These are phyloP conservation scores for Dactylellina sp. DNA, from an alignment of 2,329 filamentous ascomycete species.

Conservation along the genomic window DNA sequence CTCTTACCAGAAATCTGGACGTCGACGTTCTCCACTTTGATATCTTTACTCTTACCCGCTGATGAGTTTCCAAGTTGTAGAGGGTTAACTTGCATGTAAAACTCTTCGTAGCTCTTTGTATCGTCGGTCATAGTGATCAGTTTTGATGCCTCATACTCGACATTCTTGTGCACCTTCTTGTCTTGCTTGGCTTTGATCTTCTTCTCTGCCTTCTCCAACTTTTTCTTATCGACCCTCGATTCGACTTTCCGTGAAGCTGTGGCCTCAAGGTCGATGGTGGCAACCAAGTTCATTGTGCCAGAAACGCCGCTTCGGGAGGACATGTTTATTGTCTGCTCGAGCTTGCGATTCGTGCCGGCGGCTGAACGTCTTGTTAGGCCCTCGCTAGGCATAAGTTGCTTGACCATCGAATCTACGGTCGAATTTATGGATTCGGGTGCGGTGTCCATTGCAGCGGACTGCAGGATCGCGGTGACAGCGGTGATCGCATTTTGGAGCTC, in stretches of 20 bases:
- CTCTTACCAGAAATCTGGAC: conserved; percentile 89
- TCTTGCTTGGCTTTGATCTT: conserved; percentile 99
- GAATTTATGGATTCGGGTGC: conserved; percentile 83
- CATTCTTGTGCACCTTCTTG: conserved; percentile 97
- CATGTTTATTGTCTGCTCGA: conserved; percentile 95
- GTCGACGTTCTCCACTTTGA: conserved; percentile 97
- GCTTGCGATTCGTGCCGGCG: conserved; percentile 81
- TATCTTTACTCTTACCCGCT: conserved; percentile 93
- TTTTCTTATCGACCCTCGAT: conserved; percentile 97
- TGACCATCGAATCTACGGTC: conserved; percentile 89
- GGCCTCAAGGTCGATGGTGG: conserved; percentile 89
- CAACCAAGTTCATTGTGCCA: conserved; percentile 86
- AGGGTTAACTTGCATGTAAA: conserved; percentile 99
- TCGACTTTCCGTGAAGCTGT: conserved; percentile 94
- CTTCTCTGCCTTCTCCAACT: conserved; percentile 96
- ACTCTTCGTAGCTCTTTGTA: conserved; percentile 95
- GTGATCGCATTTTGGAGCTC: conserved; percentile 86
- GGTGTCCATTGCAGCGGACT: conserved; percentile 80
- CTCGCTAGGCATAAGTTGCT: conserved; percentile 77
- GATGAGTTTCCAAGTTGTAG: conserved; percentile 81
- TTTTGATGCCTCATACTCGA: conserved; percentile 95
- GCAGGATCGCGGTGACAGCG: conserved; percentile 84
- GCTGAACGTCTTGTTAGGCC: conserved; percentile 66
- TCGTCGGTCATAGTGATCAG: conserved; percentile 85
- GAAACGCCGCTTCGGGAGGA: conserved; percentile 95